phyloP scores from a whole-genome alignment of 2,329 filamentous ascomycete species.

The Didymella glomerata region DNA sequence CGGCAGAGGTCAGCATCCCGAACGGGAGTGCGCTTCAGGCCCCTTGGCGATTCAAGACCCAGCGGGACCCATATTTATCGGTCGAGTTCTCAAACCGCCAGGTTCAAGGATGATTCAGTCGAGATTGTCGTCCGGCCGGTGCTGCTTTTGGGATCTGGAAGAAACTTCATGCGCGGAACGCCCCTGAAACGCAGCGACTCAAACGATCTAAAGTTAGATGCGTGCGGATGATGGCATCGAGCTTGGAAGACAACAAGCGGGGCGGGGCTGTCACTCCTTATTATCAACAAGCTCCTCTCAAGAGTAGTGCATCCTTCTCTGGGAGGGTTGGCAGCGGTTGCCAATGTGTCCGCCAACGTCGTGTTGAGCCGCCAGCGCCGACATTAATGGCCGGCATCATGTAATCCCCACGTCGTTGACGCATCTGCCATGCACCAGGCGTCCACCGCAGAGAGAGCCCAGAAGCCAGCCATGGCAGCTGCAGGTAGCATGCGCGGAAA shows the following conservation, averaged over 20 bases:
- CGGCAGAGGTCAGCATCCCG: slow-evolving; percentile 13
- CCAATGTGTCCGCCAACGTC: slow-evolving; percentile 22
- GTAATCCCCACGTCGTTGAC: slow-evolving; percentile 19
- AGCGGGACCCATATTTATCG: slow-evolving; percentile 6
- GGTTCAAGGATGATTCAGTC: slow-evolving; percentile 3
- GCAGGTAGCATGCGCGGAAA: slow-evolving; percentile 13
- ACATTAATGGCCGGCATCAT: slow-evolving; percentile 8
- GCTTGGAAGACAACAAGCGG: slow-evolving; percentile 2
- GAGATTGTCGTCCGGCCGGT: slow-evolving; percentile 22
- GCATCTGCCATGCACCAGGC: slow-evolving; percentile 24
- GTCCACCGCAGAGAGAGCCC: slow-evolving; percentile 18
- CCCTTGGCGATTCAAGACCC: slow-evolving; percentile 8
- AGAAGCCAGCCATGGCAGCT: slow-evolving; percentile 16
- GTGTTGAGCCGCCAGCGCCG: slow-evolving; percentile 23
- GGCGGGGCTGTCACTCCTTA: slow-evolving; percentile 16
- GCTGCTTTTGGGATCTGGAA: slow-evolving; percentile 17
- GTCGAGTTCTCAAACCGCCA: slow-evolving; percentile 7
- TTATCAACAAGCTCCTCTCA: slow-evolving; percentile 21
- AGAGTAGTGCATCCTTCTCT: slow-evolving; percentile 2
- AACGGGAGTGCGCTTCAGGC: slow-evolving; percentile 1
- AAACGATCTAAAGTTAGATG: slow-evolving; percentile 21
- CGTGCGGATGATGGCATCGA: slow-evolving; percentile 16
- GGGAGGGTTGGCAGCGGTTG: slow-evolving; percentile 20
- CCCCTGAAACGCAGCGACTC: slow-evolving; percentile 16
- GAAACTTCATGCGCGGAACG: slow-evolving; percentile 17